Base-by-base conservation (phyloP, 169 alveolate genomes). In the Eimeria praecox region DNA sequence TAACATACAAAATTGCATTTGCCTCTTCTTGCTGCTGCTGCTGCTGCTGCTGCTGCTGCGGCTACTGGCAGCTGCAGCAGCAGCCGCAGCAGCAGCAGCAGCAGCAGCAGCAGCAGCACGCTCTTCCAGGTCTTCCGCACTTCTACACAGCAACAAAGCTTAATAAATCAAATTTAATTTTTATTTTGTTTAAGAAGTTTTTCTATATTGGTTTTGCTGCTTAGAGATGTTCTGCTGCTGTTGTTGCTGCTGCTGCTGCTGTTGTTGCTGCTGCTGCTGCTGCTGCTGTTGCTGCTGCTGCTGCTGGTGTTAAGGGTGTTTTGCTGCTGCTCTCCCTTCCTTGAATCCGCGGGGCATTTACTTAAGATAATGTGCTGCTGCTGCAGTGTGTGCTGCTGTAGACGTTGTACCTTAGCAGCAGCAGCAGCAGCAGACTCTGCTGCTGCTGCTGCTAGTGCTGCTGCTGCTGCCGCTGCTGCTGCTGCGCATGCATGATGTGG, bases 21-120 rank as follows among this genome's bases (percentile, higher is more conserved):
- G 83, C 49, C 83, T 73, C 30, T 38, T 38, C 49, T 33, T 8
- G 46, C 10, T 22, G 83, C 49, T 46, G n/a, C 83, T 22, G 83
- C 83, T 73, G 46, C 83, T n/a, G 54, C 54, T 12, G 49, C 83
- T 73, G 83, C 83, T 73, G 83, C 83, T 73, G 83, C 83, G 83
- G 83, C 83, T 73, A 38, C 83, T 73, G 83, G 83, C 83, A 38
- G 83, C 83, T 27, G 83, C 83, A 8, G 56, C 56, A 49, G 56
- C 56, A 49, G 56, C 56, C 56, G 56, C 56, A 49, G 56, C 56
- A 49, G 56, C 56, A 49, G 56, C 56, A 49, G 56, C 56, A 49
- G 56, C 56, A 49, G 56, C 56, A 49, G 56, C 56, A 49, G 56
- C 56, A 49, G 56, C 56, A 49, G 56, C 56, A 49, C 56, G 56